Percentiles rank a stretch among this genome's conserved stretches.
Evolutionary conservation across 139 green algal species (phyloP).

Genomic region (Cymbomonas tetramitiformis): DNA sequence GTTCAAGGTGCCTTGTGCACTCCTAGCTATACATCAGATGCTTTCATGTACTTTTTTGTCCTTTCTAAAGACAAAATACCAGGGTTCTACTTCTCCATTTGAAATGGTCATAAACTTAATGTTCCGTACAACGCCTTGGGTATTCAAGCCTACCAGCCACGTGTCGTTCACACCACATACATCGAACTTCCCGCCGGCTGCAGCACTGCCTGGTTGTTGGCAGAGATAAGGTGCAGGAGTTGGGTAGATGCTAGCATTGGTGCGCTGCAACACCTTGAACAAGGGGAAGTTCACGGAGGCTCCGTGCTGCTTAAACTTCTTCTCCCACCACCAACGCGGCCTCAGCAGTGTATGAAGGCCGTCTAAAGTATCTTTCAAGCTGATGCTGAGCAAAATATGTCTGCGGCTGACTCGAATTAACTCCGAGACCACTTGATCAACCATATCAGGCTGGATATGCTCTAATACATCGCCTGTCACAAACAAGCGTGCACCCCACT

Average conservation of each 20-base stretch:
- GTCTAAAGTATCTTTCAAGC: slow-evolving; percentile 30
- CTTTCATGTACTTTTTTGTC: no score
- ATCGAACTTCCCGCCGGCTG: slow-evolving; percentile 26
- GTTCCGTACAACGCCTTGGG: no score
- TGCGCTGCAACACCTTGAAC: slow-evolving; percentile 25
- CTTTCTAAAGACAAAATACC: no score
- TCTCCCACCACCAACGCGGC: slow-evolving; percentile 28
- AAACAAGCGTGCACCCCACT: no score
- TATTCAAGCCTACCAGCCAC: slow-evolving; percentile 34
- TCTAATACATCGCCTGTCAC: slow-evolving; percentile 29
- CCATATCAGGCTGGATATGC: slow-evolving; percentile 31
- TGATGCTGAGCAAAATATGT: slow-evolving; percentile 30
- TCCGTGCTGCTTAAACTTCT: slow-evolving; percentile 22
- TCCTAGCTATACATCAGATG: no score
- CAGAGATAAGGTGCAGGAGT: slow-evolving; percentile 18
- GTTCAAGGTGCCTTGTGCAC: no score
- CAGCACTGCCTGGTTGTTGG: slow-evolving; percentile 11
- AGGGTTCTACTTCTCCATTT: no score
- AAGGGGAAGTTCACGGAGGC: slow-evolving; percentile 24
- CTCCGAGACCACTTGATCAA: slow-evolving; percentile 23
- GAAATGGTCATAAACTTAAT: no score
- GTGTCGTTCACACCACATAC: slow-evolving; percentile 31
- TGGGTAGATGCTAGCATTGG: slow-evolving; percentile 2
- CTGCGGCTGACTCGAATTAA: slow-evolving; percentile 25
- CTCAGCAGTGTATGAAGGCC: slow-evolving; percentile 30